phyloP scores from a whole-genome alignment of 345 rosid genomes.

The Camelina sativa region DNA sequence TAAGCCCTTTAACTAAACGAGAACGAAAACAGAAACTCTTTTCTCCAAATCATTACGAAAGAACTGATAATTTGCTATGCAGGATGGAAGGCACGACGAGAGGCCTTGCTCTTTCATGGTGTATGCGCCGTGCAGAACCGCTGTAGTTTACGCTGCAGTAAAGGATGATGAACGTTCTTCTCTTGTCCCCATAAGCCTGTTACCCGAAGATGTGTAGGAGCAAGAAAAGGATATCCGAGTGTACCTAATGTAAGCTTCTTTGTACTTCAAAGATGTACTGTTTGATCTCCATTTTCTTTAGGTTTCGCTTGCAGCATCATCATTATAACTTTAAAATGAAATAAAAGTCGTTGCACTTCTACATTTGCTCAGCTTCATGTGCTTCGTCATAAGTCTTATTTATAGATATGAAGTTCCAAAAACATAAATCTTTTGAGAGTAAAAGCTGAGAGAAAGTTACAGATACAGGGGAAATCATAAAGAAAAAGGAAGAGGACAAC shows the following conservation, averaged over 20 bases:
- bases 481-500: slow-evolving; percentile 21
- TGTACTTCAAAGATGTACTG: slow-evolving; percentile 29
- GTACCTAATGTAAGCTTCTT: slow-evolving; percentile 41
- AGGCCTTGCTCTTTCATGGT: slow-evolving; percentile 79
- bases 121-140: slow-evolving; percentile 85
- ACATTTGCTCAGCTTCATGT: slow-evolving; percentile 8
- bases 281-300: slow-evolving; percentile 23
- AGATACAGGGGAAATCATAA: slow-evolving; percentile 5
- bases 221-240: slow-evolving; percentile 2
- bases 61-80: slow-evolving; percentile 40
- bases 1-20: slow-evolving; percentile 48
- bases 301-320: slow-evolving; percentile 31
- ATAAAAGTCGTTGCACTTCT: slow-evolving; percentile 22
- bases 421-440: slow-evolving; percentile 4
- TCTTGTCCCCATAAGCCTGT: slow-evolving; percentile 26
- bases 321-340: slow-evolving; percentile 16
- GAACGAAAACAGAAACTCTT: background rate
- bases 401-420: slow-evolving; percentile 22
- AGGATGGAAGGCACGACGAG: slow-evolving; percentile 74
- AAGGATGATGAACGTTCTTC: slow-evolving; percentile 48
- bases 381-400: slow-evolving; percentile 7
- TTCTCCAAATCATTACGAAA: background rate
- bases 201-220: slow-evolving; percentile 36
- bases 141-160: slow-evolving; percentile 78
- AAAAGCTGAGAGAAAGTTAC: slow-evolving; percentile 27